phyloP scores from a whole-genome alignment of 306 rosid genomes.

The Adenanthera pavonina region DNA sequence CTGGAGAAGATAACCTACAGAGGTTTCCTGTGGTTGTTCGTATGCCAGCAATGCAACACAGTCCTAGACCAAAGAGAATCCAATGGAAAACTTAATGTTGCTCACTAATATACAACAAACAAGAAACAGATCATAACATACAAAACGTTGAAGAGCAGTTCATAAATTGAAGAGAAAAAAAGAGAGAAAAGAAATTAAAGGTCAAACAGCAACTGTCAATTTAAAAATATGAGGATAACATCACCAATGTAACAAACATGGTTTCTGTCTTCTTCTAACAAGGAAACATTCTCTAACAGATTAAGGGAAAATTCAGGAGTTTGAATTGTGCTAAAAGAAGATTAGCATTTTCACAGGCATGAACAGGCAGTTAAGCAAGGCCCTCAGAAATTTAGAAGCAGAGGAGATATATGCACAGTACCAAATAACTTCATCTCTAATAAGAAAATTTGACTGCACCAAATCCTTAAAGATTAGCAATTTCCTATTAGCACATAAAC shows the following conservation, averaged over 20 bases:
- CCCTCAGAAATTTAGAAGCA: not conserved
- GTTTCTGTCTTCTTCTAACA: not conserved
- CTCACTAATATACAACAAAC: slow-evolving; percentile 1
- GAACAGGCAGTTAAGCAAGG: not conserved
- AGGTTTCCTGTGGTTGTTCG: slow-evolving; percentile 76
- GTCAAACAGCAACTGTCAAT: not conserved
- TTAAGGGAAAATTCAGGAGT: not conserved
- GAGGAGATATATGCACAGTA: slow-evolving; percentile 1
- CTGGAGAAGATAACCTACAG: slow-evolving; percentile 84
- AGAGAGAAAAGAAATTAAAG: not conserved
- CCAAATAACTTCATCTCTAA: not conserved
- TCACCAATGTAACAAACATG: not conserved
- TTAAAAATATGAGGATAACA: not conserved
- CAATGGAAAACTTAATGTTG: slow-evolving; percentile 25
- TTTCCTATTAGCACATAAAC: slow-evolving; percentile 12
- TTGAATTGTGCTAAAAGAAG: slow-evolving; percentile 10
- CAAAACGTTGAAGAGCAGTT: not conserved
- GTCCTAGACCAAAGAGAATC: slow-evolving; percentile 57
- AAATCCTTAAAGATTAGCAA: not conserved
- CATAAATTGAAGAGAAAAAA: not conserved
- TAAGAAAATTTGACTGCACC: slow-evolving; percentile 24
- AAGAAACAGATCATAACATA: not conserved
- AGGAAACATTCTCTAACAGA: not conserved
- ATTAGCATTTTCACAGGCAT: slow-evolving; percentile 30
- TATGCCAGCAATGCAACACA: slow-evolving; percentile 96